Percentiles rank a stretch among this genome's conserved stretches.
phyloP scores from a whole-genome alignment of 331 rosid genomes.

The Cucumis variabilis region DNA sequence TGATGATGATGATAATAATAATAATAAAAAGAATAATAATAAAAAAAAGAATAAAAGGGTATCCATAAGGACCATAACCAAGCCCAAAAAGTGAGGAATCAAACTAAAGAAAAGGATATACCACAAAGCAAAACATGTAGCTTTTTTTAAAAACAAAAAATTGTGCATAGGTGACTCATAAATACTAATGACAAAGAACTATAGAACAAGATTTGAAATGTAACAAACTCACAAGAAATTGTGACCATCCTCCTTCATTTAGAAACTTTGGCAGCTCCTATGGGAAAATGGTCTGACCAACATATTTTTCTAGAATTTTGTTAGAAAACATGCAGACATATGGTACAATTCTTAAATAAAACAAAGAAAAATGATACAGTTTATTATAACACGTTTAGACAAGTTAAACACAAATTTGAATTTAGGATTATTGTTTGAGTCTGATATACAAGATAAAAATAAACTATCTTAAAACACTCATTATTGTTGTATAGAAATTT shows the following conservation, averaged over 20 bases:
- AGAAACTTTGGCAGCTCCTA: slow-evolving; percentile 74
- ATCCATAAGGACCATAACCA: too few relatives aligned
- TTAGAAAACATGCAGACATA: slow-evolving; percentile 49
- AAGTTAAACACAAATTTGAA: not conserved
- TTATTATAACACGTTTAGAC: not conserved
- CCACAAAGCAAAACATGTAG: slow-evolving; percentile 24
- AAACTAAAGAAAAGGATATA: not conserved
- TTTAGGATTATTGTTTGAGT: too few relatives aligned
- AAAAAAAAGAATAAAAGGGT: too few relatives aligned
- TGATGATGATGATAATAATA: too few relatives aligned
- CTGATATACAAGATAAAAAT: too few relatives aligned
- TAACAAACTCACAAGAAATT: slow-evolving; percentile 72
- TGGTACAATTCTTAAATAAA: not conserved
- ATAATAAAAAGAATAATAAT: too few relatives aligned
- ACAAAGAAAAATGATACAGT: not conserved
- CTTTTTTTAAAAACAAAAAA: not conserved
- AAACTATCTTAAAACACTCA: too few relatives aligned
- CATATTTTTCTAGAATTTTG: slow-evolving; percentile 50
- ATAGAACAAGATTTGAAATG: slow-evolving; percentile 13
- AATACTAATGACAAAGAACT: not conserved
- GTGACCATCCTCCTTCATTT: slow-evolving; percentile 86
- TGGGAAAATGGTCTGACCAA: slow-evolving; percentile 74
- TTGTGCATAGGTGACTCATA: not conserved
- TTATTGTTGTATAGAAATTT: too few relatives aligned
- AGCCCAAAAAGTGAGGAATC: not conserved